These are phyloP conservation scores for Suillus occidentalis DNA, from an alignment of 768 basidiomycete species.

Conservation along the genomic window DNA sequence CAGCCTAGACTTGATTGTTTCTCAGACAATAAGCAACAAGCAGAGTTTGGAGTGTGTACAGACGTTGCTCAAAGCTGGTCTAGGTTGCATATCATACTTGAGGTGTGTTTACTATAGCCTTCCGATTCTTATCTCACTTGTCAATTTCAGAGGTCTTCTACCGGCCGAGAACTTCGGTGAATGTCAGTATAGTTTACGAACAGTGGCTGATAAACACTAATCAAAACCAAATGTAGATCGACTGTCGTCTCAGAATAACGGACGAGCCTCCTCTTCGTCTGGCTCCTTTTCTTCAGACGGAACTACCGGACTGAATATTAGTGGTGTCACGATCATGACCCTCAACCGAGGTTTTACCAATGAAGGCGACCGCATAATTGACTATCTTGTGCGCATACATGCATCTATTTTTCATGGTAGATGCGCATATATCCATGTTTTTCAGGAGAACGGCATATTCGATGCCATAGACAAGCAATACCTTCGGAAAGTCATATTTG, in stretches of 20 bases:
- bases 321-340: slow-evolving; percentile 70
- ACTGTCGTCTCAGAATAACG: slow-evolving; percentile 30
- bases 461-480: slow-evolving; percentile 85
- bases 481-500: slow-evolving; percentile 82
- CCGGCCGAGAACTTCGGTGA: slow-evolving; percentile 79
- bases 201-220: neutral
- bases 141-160: slow-evolving; percentile 58
- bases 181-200: slow-evolving; percentile 39
- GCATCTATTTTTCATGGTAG: slow-evolving; percentile 13
- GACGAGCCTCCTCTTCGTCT: slow-evolving; percentile 32
- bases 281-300: slow-evolving; percentile 40
- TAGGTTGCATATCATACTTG: slow-evolving; percentile 77
- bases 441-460: slow-evolving; percentile 82
- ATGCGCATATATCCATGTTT: slow-evolving; percentile 9
- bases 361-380: slow-evolving; percentile 79
- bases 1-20: slow-evolving; percentile 9
- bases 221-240: slow-evolving; percentile 18
- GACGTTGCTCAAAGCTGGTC: slow-evolving; percentile 67
- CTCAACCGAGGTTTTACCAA: slow-evolving; percentile 77
- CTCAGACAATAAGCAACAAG: slow-evolving; percentile 47
- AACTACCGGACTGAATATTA: slow-evolving; percentile 43
- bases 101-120: slow-evolving; percentile 40
- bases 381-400: slow-evolving; percentile 64
- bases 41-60: slow-evolving; percentile 73
- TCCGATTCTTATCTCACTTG: slow-evolving; percentile 3